phyloP scores from a whole-genome alignment of 2,329 filamentous ascomycete species.

The Aspergillus jensenii region DNA sequence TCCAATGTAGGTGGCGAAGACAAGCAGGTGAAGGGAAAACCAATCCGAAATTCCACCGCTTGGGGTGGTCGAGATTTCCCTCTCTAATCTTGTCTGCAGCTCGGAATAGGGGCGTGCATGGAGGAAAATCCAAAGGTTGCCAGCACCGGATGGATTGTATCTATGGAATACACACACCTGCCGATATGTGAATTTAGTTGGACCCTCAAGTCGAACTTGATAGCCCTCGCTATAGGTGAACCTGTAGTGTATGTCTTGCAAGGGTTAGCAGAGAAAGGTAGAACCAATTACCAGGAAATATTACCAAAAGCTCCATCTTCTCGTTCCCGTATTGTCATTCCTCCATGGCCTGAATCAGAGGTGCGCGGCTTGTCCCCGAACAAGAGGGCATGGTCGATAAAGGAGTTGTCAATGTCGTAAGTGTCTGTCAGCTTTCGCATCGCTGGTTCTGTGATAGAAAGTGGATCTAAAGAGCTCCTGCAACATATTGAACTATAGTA shows the following conservation, averaged over 20 bases:
- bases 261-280: not conserved
- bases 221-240: slow-evolving; percentile 15
- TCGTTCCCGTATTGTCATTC: too few species aligned
- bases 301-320: slow-evolving; percentile 12
- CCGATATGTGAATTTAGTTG: slow-evolving; percentile 17
- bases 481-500: slow-evolving; percentile 15
- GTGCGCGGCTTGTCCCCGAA: slow-evolving; percentile 23
- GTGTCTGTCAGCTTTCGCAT: slow-evolving; percentile 11
- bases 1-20: slow-evolving; percentile 12
- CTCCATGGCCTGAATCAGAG: slow-evolving; percentile 19
- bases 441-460: slow-evolving; percentile 15
- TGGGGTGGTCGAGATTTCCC: not conserved
- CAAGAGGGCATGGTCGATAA: slow-evolving; percentile 16
- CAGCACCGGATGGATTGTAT: slow-evolving; percentile 5
- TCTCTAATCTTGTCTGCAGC: slow-evolving; percentile 10
- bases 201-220: not conserved
- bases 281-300: not conserved
- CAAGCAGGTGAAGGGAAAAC: slow-evolving; percentile 13
- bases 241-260: slow-evolving; percentile 18
- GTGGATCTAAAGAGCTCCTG: slow-evolving; percentile 12
- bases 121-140: slow-evolving; percentile 21
- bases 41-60: not conserved
- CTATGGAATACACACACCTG: slow-evolving; percentile 20
- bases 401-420: slow-evolving; percentile 13
- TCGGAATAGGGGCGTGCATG: slow-evolving; percentile 10